Base-by-base conservation (phyloP, 257 asterid genomes). In the Rubia yunnanensis region DNA sequence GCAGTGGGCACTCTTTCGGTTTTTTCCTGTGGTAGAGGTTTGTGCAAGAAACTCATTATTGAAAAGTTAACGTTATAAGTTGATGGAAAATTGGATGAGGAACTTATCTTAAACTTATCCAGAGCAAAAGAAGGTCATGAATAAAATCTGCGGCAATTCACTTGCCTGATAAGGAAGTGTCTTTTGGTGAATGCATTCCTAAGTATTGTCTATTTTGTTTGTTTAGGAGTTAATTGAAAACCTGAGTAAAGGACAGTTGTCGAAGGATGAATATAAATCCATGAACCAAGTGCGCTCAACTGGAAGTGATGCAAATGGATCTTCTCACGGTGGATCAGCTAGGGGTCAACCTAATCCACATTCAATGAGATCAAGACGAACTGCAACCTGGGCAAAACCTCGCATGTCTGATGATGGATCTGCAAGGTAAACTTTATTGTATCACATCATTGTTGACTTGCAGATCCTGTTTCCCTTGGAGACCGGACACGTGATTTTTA, bases 1-100 rank as follows among this genome's bases (percentile, higher is more conserved):
- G 78, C 73, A 85, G 15, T 94, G 99, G 99, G 90, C 86, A 17
- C 77, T 94, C 24, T 88, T 80, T 73, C 91, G 96, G 32, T 94
- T 94, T 83, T 94, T 81, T 74, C 99, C 99, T 69, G 72, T 86
- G 82, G 63, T 88, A 66, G 99, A 94, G 97, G 99, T 94, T 69
- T 34, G 62, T 57, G 11, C 61, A 28, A 27, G 36, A 56, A 24
- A 56, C 34, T 56, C 31, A 4, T 11, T 13, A 27, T 27, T 22
- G 18, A 56, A 56, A 23, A 26, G 17, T 27, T 22, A 23, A 54
- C 26, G 1, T 54, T 54, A 11, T n/a, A n/a, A n/a, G n/a, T n/a
- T n/a, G n/a, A n/a, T n/a, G n/a, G n/a, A n/a, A n/a, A n/a, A n/a
- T n/a, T n/a, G n/a, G n/a, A n/a, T n/a, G n/a, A n/a, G n/a, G n/a